Conservation (phyloP, 2,329 filamentous ascomycete genomes). For the Penicillium corylophilum region DNA sequence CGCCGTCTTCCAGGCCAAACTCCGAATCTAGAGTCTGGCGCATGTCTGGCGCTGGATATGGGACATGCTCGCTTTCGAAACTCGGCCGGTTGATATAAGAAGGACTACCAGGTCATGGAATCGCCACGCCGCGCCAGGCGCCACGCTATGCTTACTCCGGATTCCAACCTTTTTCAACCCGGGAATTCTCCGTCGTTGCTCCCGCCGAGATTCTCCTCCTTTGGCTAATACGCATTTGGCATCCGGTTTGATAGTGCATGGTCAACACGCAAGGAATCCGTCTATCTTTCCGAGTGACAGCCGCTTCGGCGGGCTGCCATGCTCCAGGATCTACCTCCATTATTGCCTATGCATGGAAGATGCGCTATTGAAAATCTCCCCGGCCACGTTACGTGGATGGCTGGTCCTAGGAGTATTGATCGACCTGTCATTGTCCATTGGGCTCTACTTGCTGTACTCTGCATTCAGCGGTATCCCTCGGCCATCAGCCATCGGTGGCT, state of each 20-base stretch:
- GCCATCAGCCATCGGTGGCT: not conserved
- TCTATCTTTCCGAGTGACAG: not conserved
- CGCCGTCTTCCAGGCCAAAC: not conserved
- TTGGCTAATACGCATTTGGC: not conserved
- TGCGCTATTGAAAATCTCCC: slow-evolving; percentile 15
- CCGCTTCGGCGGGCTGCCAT: not conserved
- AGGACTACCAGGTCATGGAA: not conserved
- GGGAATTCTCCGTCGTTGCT: not conserved
- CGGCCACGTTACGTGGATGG: slow-evolving; percentile 12
- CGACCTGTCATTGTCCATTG: slow-evolving; percentile 6
- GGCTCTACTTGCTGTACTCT: not conserved
- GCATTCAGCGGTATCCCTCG: not conserved
- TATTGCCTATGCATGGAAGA: not conserved
- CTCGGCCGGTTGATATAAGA: not conserved
- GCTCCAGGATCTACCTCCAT: not conserved
- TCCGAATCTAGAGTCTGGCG: not conserved
- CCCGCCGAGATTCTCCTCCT: not conserved
- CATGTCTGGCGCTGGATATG: not conserved
- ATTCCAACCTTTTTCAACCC: not conserved
- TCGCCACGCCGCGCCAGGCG: not conserved
- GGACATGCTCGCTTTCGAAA: not conserved
- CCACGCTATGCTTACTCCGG: not conserved
- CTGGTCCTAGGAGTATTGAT: slow-evolving; percentile 1
- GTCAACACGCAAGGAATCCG: not conserved
- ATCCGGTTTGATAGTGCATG: not conserved